A percentile compares a stretch with the other conserved stretches of the same genome.
Conservation (phyloP, 345 rosid species). For the Laguncularia racemosa region DNA sequence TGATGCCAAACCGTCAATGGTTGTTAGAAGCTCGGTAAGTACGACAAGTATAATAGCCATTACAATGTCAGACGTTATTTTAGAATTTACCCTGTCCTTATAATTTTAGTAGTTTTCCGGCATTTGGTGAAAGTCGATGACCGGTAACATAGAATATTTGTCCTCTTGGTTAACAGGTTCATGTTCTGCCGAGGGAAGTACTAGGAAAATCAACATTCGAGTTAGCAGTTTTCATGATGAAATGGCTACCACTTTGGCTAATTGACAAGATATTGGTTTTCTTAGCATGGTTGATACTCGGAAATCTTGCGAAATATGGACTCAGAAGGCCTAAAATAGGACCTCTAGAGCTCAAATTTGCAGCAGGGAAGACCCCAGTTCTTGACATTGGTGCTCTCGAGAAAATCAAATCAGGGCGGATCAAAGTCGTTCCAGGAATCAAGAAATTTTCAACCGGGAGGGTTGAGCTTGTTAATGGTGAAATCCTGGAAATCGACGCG, state of each 20-base stretch:
- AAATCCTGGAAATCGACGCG: constrained; percentile 53
- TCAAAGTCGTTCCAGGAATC: constrained; percentile 69
- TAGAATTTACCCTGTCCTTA: too few relatives aligned
- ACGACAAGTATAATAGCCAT: background rate
- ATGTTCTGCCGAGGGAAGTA: constrained; percentile 77
- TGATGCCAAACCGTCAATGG: constrained; percentile 69
- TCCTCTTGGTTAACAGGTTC: constrained; percentile 38
- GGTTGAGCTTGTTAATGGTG: constrained; percentile 64
- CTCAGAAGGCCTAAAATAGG: constrained; percentile 55
- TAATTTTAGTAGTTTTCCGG: too few relatives aligned
- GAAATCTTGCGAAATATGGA: constrained; percentile 56
- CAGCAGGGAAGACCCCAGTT: constrained; percentile 73
- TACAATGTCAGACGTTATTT: too few relatives aligned
- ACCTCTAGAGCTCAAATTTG: constrained; percentile 58
- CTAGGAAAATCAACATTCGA: constrained; percentile 68
- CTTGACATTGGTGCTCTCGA: constrained; percentile 66
- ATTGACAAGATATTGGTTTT: constrained; percentile 57
- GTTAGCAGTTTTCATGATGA: constrained; percentile 53
- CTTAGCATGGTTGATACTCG: constrained; percentile 47
- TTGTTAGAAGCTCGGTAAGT: constrained; percentile 76
- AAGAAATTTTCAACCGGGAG: constrained; percentile 36
- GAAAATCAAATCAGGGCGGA: constrained; percentile 59
- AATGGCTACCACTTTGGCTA: constrained; percentile 62
- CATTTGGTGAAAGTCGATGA: too few relatives aligned
- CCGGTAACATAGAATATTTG: background rate